These are phyloP conservation scores for Wickerhamiella brachini DNA, from an alignment of 805 yeast species.

Conservation along the genomic window DNA sequence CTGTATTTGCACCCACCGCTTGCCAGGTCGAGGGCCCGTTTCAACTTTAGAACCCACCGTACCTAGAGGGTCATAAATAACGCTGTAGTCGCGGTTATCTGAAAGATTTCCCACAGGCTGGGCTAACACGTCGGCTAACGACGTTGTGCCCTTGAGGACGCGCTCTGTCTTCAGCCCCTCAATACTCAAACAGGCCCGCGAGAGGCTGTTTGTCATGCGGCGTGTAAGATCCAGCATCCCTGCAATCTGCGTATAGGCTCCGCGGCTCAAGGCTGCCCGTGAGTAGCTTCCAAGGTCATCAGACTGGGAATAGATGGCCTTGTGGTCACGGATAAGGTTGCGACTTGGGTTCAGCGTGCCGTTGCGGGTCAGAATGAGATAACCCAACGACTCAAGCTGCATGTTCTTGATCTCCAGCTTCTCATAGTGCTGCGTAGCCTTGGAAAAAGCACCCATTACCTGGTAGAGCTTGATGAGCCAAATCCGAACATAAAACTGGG, in stretches of 20 bases:
- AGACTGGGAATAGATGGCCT: conserved; percentile 39
- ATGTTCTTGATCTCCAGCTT: conserved; percentile 53
- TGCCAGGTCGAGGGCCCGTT: conserved; percentile 9
- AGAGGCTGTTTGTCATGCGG: conserved; percentile 37
- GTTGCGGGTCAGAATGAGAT: conserved; percentile 36
- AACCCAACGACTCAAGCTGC: conserved; percentile 55
- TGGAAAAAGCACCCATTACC: conserved; percentile 38
- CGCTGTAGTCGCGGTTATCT: conserved; percentile 50
- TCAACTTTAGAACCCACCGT: neutral
- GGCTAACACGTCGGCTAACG: conserved; percentile 7
- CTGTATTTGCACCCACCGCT: conserved; percentile 6
- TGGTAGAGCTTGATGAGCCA: conserved; percentile 60
- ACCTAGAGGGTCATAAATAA: conserved; percentile 24
- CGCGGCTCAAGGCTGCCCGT: conserved; percentile 40
- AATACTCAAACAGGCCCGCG: conserved; percentile 22
- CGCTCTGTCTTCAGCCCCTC: conserved; percentile 19
- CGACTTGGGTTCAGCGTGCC: conserved; percentile 34
- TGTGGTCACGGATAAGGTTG: conserved; percentile 28
- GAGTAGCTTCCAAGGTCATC: conserved; percentile 38
- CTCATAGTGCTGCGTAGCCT: conserved; percentile 40
- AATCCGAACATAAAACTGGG: conserved; percentile 55
- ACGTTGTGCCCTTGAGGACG: conserved; percentile 8
- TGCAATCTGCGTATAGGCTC: conserved; percentile 50
- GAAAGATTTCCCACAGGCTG: conserved; percentile 5
- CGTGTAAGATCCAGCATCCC: conserved; percentile 51